phyloP scores from a whole-genome alignment of 2,329 filamentous ascomycete species.

The Aspergillus quadrilineatus region DNA sequence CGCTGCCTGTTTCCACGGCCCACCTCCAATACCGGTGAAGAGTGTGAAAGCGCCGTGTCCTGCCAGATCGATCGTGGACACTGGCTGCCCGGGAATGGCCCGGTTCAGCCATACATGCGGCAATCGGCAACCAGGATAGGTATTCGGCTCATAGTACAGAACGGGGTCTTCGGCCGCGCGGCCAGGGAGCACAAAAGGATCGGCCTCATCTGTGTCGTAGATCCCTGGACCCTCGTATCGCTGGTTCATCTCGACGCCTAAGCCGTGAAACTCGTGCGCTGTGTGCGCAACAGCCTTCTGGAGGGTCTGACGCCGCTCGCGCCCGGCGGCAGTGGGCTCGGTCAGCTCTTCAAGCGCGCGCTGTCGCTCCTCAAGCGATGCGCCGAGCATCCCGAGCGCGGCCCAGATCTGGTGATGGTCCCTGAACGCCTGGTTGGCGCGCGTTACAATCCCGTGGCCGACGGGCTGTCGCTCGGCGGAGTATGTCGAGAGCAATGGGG shows the following conservation, averaged over 20 bases:
- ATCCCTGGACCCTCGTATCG: background rate
- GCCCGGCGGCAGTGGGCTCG: background rate
- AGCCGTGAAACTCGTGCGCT: background rate
- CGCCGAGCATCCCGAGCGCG: background rate
- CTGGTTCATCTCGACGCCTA: background rate
- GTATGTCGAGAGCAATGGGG: constrained; percentile 38
- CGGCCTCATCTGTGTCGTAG: background rate
- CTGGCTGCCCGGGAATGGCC: background rate
- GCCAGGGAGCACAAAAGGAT: background rate
- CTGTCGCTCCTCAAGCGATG: background rate
- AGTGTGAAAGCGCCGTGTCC: constrained; percentile 3
- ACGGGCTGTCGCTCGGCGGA: constrained; percentile 40
- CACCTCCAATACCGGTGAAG: constrained; percentile 1
- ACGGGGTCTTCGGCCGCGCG: background rate
- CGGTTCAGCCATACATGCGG: constrained; percentile 12
- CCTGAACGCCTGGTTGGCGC: constrained; percentile 20
- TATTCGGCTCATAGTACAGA: background rate
- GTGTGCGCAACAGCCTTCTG: background rate
- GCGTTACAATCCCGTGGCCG: constrained; percentile 29
- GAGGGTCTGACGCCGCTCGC: background rate
- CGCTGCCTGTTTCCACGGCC: constrained; percentile 4
- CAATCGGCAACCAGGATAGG: constrained; percentile 8
- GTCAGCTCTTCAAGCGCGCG: background rate
- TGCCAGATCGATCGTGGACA: constrained; percentile 10
- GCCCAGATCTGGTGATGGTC: background rate